Base-by-base conservation (phyloP, 345 rosid species). In the Isatis tinctoria region DNA sequence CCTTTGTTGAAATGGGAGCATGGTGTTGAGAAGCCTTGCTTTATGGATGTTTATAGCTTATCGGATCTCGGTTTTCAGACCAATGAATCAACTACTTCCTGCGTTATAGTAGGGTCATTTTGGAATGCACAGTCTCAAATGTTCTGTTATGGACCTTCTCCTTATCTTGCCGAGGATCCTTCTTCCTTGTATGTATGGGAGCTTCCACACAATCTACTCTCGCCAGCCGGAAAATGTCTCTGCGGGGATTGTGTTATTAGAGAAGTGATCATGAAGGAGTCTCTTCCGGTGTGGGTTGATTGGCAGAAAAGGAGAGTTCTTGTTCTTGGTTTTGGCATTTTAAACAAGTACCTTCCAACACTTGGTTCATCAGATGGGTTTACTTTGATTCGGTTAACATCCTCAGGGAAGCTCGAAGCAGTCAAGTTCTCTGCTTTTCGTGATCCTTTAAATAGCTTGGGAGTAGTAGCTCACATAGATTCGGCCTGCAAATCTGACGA, bases 1-100 rank as follows among this genome's bases (percentile, higher is more conserved):
- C 91, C 95, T 6, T 64, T 87, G 72, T 76, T 91, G 81, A 85
- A 74, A 69, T 89, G 97, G 95, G 78, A 72, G 36, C 95, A 87
- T 77, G 58, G 75, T 74, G 84, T 88, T 67, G 82, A 83, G 68
- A 76, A 74, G 26, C 92, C 90, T 12, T 79, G 86, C 67, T 82
- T 78, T 67, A 72, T 86, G 11, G 83, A 87, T 63, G 87, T 84
- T 56, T 82, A 80, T 69, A 85, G 81, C 80, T 74, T 86, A 73
- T 87, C 88, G 5, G 83, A 89, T 4, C 80, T 91, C 69, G 83
- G 92, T 52, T 63, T 84, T 44, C 71, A 73, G 54, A 75, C 86
- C 59, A 49, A 65, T 26, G 74, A 74, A 68, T 76, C 85, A 70
- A 10, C 70, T 14, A 90, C 88, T 43, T 88, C 61, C 16, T 85